Conservation (phyloP, 2,329 filamentous ascomycete species). For the Xylariaceae sp. region DNA sequence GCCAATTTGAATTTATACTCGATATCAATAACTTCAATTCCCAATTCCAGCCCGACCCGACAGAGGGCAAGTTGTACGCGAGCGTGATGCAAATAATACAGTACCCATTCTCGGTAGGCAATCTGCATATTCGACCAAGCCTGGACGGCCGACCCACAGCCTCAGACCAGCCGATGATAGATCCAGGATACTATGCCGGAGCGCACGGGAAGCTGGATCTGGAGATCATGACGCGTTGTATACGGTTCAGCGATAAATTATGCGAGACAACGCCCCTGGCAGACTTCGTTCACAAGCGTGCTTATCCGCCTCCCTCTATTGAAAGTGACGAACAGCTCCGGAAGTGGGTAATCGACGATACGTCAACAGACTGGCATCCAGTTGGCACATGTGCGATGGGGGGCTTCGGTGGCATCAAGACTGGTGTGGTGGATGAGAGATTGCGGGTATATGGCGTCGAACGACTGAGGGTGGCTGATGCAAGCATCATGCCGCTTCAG, state of each 20-base stretch:
- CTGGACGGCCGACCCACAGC: constrained; percentile 7
- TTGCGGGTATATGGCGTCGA: constrained; percentile 15
- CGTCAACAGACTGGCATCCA: constrained; percentile 35
- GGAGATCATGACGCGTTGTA: constrained; percentile 37
- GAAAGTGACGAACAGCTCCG: constrained; percentile 22
- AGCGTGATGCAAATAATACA: constrained; percentile 47
- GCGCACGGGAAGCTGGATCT: constrained; percentile 36
- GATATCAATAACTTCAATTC: constrained; percentile 44
- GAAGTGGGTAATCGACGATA: constrained; percentile 33
- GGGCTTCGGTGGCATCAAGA: constrained; percentile 13
- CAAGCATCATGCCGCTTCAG: constrained; percentile 17
- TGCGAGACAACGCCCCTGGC: constrained; percentile 32
- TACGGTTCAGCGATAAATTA: constrained; percentile 36
- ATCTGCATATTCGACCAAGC: constrained; percentile 36
- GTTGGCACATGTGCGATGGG: constrained; percentile 40
- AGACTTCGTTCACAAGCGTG: constrained; percentile 29
- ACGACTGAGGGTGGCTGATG: constrained; percentile 17
- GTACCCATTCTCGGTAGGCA: constrained; percentile 46
- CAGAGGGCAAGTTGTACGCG: constrained; percentile 38
- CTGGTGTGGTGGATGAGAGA: constrained; percentile 23
- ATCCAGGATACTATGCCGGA: constrained; percentile 39
- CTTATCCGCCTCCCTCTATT: constrained; percentile 5
- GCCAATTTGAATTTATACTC: constrained; percentile 46
- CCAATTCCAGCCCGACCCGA: constrained; percentile 23
- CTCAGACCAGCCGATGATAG: constrained; percentile 30